These are phyloP conservation scores for Ceratocystiopsis sp. DNA, from an alignment of 2,329 filamentous ascomycete species.

Conservation along the genomic window DNA sequence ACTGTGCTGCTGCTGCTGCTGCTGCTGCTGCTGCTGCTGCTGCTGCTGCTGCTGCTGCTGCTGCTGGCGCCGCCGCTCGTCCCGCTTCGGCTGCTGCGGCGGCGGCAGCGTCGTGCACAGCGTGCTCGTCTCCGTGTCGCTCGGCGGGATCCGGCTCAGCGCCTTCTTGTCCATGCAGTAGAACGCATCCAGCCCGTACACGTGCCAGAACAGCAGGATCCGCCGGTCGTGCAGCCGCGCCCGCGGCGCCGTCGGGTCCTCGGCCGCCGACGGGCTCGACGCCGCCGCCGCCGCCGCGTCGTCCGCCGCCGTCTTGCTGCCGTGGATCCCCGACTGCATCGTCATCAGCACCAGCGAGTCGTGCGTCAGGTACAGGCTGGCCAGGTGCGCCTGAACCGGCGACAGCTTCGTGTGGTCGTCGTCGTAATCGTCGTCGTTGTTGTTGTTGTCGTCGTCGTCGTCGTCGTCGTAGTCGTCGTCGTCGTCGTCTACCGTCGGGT, in stretches of 20 bases:
- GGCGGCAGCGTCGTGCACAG: background rate
- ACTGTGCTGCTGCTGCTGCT: no score
- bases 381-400: constrained; percentile 6
- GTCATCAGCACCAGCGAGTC: constrained; percentile 13
- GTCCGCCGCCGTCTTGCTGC: background rate
- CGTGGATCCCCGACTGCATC: constrained; percentile 6
- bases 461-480: no score
- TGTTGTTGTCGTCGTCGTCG: no score
- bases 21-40: background rate
- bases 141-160: constrained; percentile 8
- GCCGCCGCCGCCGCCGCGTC: background rate
- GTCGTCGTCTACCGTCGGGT: no score
- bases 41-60: background rate
- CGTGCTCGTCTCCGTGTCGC: background rate
- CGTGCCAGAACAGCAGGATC: constrained; percentile 10
- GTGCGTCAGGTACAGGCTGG: constrained; percentile 10
- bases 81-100: no score
- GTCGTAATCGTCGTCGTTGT: no score
- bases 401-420: background rate
- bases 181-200: constrained; percentile 11
- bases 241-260: background rate
- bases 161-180: constrained; percentile 10
- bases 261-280: background rate
- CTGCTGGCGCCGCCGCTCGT: background rate
- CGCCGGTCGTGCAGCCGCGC: constrained; percentile 7